Evolutionary conservation across 768 basidiomycete genomes (phyloP).

Genomic region (Cubamyces lactineus): DNA sequence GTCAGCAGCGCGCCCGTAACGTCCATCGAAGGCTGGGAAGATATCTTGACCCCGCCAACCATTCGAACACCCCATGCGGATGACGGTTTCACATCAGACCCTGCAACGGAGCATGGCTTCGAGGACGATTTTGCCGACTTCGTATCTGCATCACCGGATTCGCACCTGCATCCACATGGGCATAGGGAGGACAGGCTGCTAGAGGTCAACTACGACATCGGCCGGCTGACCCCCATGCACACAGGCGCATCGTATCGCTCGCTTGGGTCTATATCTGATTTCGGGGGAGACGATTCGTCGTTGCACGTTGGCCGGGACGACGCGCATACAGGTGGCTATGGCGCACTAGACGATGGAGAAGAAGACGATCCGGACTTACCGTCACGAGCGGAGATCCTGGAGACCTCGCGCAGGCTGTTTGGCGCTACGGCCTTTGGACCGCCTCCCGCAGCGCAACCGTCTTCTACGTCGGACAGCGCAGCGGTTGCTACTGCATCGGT

Average conservation of each 20-base stretch:
- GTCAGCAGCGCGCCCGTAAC: conserved; percentile 20
- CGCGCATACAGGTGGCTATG: conserved; percentile 19
- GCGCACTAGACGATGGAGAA: conserved; percentile 8
- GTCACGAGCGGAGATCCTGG: conserved; percentile 35
- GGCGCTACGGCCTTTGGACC: conserved; percentile 21
- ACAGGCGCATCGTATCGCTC: conserved; percentile 49
- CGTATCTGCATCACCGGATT: conserved; percentile 56
- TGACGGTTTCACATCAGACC: background rate
- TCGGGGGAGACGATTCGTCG: conserved; percentile 44
- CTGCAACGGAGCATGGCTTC: conserved; percentile 41
- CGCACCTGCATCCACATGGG: conserved; percentile 10
- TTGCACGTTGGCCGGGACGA: conserved; percentile 28
- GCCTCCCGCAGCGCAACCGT: background rate
- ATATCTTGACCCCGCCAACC: conserved; percentile 27
- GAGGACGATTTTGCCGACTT: conserved; percentile 85
- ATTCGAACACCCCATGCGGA: conserved; percentile 25
- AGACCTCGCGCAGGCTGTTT: conserved; percentile 37
- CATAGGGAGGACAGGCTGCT: conserved; percentile 20
- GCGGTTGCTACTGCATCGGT: background rate
- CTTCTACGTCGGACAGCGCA: background rate
- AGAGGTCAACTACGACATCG: conserved; percentile 24
- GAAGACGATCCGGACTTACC: conserved; percentile 34
- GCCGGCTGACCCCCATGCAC: conserved; percentile 30
- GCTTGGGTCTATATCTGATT: conserved; percentile 62
- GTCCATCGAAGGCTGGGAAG: conserved; percentile 22